A percentile compares a stretch with the other conserved stretches of the same genome.
Evolutionary conservation across 108 stramenopile species (phyloP).

Genomic region (Mediolabrus comicus): DNA sequence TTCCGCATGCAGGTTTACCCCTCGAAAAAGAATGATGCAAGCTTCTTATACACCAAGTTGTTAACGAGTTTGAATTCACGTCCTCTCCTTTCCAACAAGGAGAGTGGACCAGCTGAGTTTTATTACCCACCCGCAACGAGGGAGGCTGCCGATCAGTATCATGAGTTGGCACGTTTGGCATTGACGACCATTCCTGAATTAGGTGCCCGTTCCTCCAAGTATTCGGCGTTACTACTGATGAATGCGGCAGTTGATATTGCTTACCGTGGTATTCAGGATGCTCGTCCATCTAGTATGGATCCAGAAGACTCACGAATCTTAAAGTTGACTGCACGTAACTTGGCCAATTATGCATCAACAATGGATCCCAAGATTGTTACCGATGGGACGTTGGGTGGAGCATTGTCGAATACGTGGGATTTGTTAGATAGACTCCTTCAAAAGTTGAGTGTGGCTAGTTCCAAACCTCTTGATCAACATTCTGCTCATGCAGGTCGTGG

Average conservation of each 20-base stretch:
- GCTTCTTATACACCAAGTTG: constrained; percentile 83
- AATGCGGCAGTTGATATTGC: constrained; percentile 87
- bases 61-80: constrained; percentile 79
- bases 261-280: constrained; percentile 73
- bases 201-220: constrained; percentile 63
- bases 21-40: constrained; percentile 73
- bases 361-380: constrained; percentile 62
- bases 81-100: constrained; percentile 79
- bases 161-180: constrained; percentile 77
- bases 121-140: constrained; percentile 49
- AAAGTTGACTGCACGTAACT: constrained; percentile 80
- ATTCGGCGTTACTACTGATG: constrained; percentile 71
- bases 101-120: constrained; percentile 79
- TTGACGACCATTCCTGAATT: constrained; percentile 69
- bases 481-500: constrained; percentile 55
- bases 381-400: constrained; percentile 66
- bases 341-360: constrained; percentile 84
- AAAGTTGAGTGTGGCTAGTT: constrained; percentile 76
- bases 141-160: constrained; percentile 64
- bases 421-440: constrained; percentile 74
- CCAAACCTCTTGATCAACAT: constrained; percentile 83
- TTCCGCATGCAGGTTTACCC: constrained; percentile 93
- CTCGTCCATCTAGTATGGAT: constrained; percentile 80
- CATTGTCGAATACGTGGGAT: constrained; percentile 82
- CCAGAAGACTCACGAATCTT: constrained; percentile 88